phyloP scores from a whole-genome alignment of 257 asterid genomes.

The Cynanchum wilfordii region DNA sequence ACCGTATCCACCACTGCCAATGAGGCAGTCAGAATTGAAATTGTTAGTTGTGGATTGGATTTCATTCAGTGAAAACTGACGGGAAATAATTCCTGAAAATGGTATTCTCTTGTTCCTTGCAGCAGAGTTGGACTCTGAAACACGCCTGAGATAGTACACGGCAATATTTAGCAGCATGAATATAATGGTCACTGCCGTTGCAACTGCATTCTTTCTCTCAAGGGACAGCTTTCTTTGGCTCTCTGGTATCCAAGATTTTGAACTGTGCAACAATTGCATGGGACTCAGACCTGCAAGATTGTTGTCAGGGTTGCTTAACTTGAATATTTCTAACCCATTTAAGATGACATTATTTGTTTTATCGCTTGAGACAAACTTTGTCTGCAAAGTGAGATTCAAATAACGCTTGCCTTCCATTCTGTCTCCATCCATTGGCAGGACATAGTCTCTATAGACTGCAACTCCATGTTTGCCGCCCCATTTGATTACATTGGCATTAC shows the following conservation, averaged over 20 bases:
- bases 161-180: constrained; percentile 40
- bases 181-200: constrained; percentile 27
- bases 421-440: constrained; percentile 60
- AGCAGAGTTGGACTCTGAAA: constrained; percentile 30
- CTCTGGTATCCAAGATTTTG: constrained; percentile 17
- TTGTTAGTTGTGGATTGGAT: constrained; percentile 42
- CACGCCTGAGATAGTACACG: constrained; percentile 34
- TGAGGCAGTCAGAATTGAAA: constrained; percentile 38
- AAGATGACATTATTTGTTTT: constrained; percentile 24
- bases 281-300: constrained; percentile 40
- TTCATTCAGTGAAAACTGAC: constrained; percentile 57
- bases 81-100: constrained; percentile 31
- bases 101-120: constrained; percentile 26
- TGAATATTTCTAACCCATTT: constrained; percentile 55
- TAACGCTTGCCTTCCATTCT: constrained; percentile 31
- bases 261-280: constrained; percentile 5
- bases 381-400: constrained; percentile 40
- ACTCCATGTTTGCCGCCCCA: constrained; percentile 31
- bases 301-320: constrained; percentile 65
- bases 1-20: constrained; percentile 76
- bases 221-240: constrained; percentile 18
- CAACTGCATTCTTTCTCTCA: constrained; percentile 24
- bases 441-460: constrained; percentile 46
- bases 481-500: constrained; percentile 27
- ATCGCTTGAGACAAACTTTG: constrained; percentile 20